Conservation (phyloP, 2,329 filamentous ascomycete genomes). For the Fusarium xyrophilum region DNA sequence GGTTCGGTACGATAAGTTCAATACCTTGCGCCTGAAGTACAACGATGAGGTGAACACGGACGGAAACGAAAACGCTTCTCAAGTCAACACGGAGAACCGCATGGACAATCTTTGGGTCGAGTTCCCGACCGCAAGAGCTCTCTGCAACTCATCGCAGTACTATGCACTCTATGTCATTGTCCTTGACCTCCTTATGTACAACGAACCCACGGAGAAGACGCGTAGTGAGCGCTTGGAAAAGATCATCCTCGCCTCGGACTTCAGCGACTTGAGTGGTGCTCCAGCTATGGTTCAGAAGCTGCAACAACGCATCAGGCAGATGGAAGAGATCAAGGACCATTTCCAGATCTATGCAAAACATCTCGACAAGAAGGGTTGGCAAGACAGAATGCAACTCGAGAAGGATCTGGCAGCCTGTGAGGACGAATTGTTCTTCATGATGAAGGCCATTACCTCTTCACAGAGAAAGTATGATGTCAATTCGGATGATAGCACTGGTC, state of each 20-base stretch:
- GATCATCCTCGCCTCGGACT: slow-evolving; percentile 98
- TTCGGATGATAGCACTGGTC: slow-evolving; percentile 72
- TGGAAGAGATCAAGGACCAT: slow-evolving; percentile 95
- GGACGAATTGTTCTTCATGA: slow-evolving; percentile 98
- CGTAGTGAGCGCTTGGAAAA: slow-evolving; percentile 93
- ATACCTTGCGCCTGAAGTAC: slow-evolving; percentile 94
- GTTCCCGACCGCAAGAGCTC: slow-evolving; percentile 90
- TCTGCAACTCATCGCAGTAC: slow-evolving; percentile 97
- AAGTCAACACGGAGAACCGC: slow-evolving; percentile 72
- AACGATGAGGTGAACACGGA: slow-evolving; percentile 86
- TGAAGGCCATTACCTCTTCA: slow-evolving; percentile 98
- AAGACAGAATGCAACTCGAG: slow-evolving; percentile 87
- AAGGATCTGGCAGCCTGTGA: slow-evolving; percentile 88
- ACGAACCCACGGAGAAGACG: slow-evolving; percentile 96
- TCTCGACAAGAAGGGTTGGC: slow-evolving; percentile 88
- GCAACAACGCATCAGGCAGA: slow-evolving; percentile 89
- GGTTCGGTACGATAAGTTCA: slow-evolving; percentile 97
- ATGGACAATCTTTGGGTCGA: slow-evolving; percentile 98
- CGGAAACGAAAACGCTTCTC: slow-evolving; percentile 57
- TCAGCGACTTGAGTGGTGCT: slow-evolving; percentile 92
- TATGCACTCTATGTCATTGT: slow-evolving; percentile 99
- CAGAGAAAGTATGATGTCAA: slow-evolving; percentile 81
- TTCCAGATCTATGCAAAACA: slow-evolving; percentile 92
- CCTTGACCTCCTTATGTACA: slow-evolving; percentile 93
- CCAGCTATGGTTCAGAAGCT: slow-evolving; percentile 91